A percentile compares a stretch with the other conserved stretches of the same genome.
These are phyloP conservation scores for Corylus avellana DNA, from an alignment of 306 rosid genomes.

Conservation along the genomic window DNA sequence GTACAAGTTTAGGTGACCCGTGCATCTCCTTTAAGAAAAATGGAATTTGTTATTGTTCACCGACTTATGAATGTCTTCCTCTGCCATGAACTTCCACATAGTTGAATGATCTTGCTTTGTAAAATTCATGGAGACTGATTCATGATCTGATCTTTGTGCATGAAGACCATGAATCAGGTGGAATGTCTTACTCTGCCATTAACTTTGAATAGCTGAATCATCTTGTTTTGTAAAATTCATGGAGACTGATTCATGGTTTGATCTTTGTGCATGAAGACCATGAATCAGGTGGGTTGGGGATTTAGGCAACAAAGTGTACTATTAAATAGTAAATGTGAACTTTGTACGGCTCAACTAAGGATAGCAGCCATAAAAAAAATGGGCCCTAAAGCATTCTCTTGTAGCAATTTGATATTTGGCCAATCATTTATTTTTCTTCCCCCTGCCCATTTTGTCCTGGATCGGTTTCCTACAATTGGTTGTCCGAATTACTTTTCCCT, in stretches of 20 bases:
- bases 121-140: neutral
- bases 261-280: constrained; percentile 2
- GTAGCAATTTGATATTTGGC: neutral
- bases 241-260: neutral
- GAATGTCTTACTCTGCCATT: constrained; percentile 8
- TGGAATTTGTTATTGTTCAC: constrained; percentile 16
- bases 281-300: neutral
- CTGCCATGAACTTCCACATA: neutral
- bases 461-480: no score
- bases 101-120: constrained; percentile 6
- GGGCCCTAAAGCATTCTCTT: neutral
- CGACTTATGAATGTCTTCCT: constrained; percentile 5
- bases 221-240: neutral
- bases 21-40: constrained; percentile 19
- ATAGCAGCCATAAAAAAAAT: neutral
- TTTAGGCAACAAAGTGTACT: neutral
- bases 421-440: neutral
- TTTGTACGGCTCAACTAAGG: neutral
- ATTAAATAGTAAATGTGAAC: neutral
- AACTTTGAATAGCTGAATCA: neutral
- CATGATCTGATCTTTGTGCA: constrained; percentile 2
- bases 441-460: neutral
- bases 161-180: neutral
- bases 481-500: no score
- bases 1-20: constrained; percentile 14